Percentiles rank a stretch among this genome's conserved stretches.
These are phyloP conservation scores for Suaeda aralocaspica DNA, from an alignment of 148 eudicot species.

Conservation along the genomic window DNA sequence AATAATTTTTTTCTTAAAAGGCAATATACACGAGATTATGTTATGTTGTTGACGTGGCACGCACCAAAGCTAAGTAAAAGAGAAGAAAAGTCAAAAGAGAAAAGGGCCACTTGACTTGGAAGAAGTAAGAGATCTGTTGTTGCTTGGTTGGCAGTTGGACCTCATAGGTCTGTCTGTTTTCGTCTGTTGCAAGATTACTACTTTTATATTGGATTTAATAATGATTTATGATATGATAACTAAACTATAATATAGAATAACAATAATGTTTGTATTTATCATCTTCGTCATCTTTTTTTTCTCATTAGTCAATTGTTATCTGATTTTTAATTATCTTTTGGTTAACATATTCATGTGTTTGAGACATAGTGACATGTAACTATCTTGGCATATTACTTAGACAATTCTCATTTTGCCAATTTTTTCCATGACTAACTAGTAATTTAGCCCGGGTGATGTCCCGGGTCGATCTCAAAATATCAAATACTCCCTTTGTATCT, in stretches of 20 bases:
- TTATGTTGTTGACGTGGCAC: slow-evolving; percentile 52
- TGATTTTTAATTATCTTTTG: neutral
- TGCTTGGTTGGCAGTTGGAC: slow-evolving; percentile 33
- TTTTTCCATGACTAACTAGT: no score
- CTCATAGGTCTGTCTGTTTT: slow-evolving; percentile 19
- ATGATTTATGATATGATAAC: neutral
- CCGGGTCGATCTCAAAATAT: no score
- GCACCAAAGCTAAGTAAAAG: slow-evolving; percentile 28
- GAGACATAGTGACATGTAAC: no score
- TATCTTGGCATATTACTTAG: neutral
- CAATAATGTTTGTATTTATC: neutral
- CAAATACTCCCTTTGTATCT: no score
- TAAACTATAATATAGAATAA: neutral
- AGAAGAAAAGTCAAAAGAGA: slow-evolving; percentile 28
- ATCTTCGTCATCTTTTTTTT: neutral
- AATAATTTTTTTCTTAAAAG: no score
- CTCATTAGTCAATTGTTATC: slow-evolving; percentile 3
- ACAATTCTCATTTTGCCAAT: no score
- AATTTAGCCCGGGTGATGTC: no score
- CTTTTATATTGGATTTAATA: neutral
- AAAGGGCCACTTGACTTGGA: slow-evolving; percentile 28
- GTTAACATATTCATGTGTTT: neutral
- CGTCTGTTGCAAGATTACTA: slow-evolving; percentile 26
- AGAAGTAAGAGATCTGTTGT: neutral
- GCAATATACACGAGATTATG: slow-evolving; percentile 4